These are phyloP conservation scores for Pseudocercospora fijiensis DNA, from an alignment of 2,329 filamentous ascomycete species.

Conservation along the genomic window DNA sequence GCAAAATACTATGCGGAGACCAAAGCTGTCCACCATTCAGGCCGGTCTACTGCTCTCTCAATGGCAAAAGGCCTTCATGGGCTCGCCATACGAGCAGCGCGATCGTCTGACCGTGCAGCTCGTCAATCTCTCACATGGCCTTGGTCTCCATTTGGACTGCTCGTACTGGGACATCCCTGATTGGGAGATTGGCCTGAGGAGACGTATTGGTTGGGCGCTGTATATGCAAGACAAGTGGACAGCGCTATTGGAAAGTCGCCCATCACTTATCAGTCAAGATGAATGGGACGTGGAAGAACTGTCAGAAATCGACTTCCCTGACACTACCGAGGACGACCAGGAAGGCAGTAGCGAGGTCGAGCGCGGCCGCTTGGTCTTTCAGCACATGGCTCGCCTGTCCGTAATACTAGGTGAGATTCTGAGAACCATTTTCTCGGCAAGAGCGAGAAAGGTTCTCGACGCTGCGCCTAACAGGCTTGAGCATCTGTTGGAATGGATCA, in stretches of 20 bases:
- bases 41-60: conserved; percentile 42
- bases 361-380: conserved; percentile 33
- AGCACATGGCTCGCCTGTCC: conserved; percentile 33
- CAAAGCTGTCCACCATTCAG: conserved; percentile 45
- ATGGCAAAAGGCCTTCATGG: conserved; percentile 37
- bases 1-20: conserved; percentile 40
- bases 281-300: conserved; percentile 33
- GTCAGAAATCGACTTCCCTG: conserved; percentile 35
- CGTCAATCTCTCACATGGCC: conserved; percentile 41
- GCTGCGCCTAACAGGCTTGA: conserved; percentile 21
- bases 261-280: conserved; percentile 27
- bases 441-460: conserved; percentile 24
- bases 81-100: conserved; percentile 23
- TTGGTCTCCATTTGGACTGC: conserved; percentile 41
- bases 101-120: conserved; percentile 39
- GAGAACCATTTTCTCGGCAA: conserved; percentile 26
- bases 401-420: conserved; percentile 30
- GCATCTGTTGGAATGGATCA: conserved; percentile 26
- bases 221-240: conserved; percentile 37
- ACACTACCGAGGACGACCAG: conserved; percentile 32
- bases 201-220: conserved; percentile 34
- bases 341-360: conserved; percentile 35
- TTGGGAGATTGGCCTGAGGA: conserved; percentile 35
- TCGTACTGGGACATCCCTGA: conserved; percentile 32
- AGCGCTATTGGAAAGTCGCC: conserved; percentile 33